Evolutionary conservation across 257 asterid genomes (phyloP).

Genomic region (Primulina huaijiensis): DNA sequence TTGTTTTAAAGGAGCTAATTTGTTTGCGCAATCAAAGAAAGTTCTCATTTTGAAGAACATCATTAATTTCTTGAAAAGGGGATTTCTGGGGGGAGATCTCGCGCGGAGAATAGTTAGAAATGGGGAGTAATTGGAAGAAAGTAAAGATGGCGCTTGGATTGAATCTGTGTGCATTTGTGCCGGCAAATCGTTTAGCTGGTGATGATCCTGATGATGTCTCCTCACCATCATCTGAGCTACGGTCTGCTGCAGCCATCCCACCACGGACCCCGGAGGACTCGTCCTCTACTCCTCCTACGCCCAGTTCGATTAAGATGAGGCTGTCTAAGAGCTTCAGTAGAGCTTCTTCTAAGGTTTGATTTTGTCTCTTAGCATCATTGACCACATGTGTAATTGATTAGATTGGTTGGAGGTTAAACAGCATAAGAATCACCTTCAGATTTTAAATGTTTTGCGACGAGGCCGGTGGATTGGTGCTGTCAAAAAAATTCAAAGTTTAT

Average conservation of each 20-base stretch:
- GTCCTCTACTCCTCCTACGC: slow-evolving; percentile 55
- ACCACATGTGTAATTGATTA: not conserved
- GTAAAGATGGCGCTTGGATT: slow-evolving; percentile 78
- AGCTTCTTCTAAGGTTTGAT: slow-evolving; percentile 75
- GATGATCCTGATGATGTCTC: slow-evolving; percentile 35
- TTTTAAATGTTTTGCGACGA: not conserved
- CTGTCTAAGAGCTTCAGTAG: slow-evolving; percentile 77
- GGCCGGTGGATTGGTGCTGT: not conserved
- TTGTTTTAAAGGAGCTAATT: no score
- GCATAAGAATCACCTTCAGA: not conserved
- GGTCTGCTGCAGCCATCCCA: slow-evolving; percentile 56
- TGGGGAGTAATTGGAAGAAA: slow-evolving; percentile 95
- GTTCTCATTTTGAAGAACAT: slow-evolving; percentile 11
- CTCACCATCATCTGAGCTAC: slow-evolving; percentile 48
- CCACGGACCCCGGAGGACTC: slow-evolving; percentile 55
- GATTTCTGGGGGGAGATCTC: not conserved
- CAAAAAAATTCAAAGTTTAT: no score
- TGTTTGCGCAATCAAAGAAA: slow-evolving; percentile 2
- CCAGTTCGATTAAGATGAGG: slow-evolving; percentile 47
- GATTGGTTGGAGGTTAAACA: not conserved
- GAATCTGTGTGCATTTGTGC: slow-evolving; percentile 64
- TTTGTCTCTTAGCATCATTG: slow-evolving; percentile 18
- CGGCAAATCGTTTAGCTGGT: slow-evolving; percentile 41
- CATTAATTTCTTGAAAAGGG: not conserved
- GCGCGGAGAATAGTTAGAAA: slow-evolving; percentile 20